phyloP scores from a whole-genome alignment of 2,329 filamentous ascomycete genomes.

The Botrytis porri region DNA sequence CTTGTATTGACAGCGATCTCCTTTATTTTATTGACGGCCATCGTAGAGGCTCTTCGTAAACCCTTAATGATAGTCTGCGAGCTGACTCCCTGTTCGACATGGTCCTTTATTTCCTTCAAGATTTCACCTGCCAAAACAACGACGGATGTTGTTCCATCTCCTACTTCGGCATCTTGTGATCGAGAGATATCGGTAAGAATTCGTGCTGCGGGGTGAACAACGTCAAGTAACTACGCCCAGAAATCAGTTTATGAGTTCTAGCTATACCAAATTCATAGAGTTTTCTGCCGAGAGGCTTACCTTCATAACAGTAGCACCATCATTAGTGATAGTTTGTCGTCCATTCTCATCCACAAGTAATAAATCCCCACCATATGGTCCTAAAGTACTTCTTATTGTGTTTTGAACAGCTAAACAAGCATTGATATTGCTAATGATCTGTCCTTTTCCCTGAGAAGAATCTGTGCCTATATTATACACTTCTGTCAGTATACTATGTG shows the following conservation, averaged over 20 bases:
- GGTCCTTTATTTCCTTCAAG: slow-evolving; percentile 92
- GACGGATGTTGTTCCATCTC: slow-evolving; percentile 95
- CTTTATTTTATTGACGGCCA: slow-evolving; percentile 98
- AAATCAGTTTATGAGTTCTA: slow-evolving; percentile 23
- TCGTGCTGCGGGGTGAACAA: slow-evolving; percentile 93
- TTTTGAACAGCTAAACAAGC: slow-evolving; percentile 93
- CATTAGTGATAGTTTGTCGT: slow-evolving; percentile 96
- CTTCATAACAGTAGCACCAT: slow-evolving; percentile 99
- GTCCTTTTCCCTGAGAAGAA: slow-evolving; percentile 92
- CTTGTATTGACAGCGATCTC: slow-evolving; percentile 88
- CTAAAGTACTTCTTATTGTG: slow-evolving; percentile 92
- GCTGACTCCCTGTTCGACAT: slow-evolving; percentile 95
- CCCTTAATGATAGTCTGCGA: slow-evolving; percentile 98
- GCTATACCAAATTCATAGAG: neutral
- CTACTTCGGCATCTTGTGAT: slow-evolving; percentile 98
- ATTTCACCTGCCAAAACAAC: slow-evolving; percentile 98
- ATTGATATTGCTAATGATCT: slow-evolving; percentile 98
- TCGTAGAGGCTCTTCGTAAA: slow-evolving; percentile 76
- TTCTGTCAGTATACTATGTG: slow-evolving; percentile 22
- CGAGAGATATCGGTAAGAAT: slow-evolving; percentile 97
- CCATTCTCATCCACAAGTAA: slow-evolving; percentile 95
- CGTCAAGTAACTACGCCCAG: slow-evolving; percentile 76
- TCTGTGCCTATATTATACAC: slow-evolving; percentile 71
- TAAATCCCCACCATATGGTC: slow-evolving; percentile 94
- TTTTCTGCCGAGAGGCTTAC: slow-evolving; percentile 44